Evolutionary conservation across 768 basidiomycete genomes (phyloP), one percentile per base, ranked within the genome.

Genomic region (Naematelia aurantialba): DNA sequence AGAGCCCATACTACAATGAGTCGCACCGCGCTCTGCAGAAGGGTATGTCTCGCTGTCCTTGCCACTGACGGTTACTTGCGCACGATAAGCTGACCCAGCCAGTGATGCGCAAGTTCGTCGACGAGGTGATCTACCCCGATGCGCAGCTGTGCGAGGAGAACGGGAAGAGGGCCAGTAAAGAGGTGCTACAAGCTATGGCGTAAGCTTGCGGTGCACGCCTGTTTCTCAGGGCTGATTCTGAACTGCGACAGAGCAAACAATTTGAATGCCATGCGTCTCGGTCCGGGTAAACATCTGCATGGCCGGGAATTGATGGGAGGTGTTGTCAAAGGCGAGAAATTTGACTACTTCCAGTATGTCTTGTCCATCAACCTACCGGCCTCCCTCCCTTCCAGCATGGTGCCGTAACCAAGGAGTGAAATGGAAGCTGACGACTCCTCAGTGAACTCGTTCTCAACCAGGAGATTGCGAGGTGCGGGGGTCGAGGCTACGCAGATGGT

Each of bases 341-440:
- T 88, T 67, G 88, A 93, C 74, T 89, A 88, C 71, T 94, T 93
- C 83, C 89, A 92, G 71, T 93, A 90, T 81, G 63, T 42, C n/a
- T 13, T 51, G 10, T 17, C 4, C 24, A 12, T 24, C 8, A 8
- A 39, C 34, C 17, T 39, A n/a, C n/a, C n/a, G n/a, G n/a, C n/a
- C n/a, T n/a, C n/a, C n/a, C n/a, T 14, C 1, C 87, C 24, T 24
- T 52, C n/a, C 21, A 24, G 8, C 3, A 21, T 4, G 24, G 30
- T 26, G 34, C 44, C 45, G 11, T 19, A 29, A 54, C 24, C 11
- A 27, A 34, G 45, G 8, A 14, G 25, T 17, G 30, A n/a, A n/a
- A n/a, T n/a, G n/a, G n/a, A 4, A 11, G 11, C 56, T 58, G 27
- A 55, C 34, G 44, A 49, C 10, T 45, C 21, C 1, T 14, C 51